phyloP scores from a whole-genome alignment of 257 asterid species.

The Ehretia macrophylla region DNA sequence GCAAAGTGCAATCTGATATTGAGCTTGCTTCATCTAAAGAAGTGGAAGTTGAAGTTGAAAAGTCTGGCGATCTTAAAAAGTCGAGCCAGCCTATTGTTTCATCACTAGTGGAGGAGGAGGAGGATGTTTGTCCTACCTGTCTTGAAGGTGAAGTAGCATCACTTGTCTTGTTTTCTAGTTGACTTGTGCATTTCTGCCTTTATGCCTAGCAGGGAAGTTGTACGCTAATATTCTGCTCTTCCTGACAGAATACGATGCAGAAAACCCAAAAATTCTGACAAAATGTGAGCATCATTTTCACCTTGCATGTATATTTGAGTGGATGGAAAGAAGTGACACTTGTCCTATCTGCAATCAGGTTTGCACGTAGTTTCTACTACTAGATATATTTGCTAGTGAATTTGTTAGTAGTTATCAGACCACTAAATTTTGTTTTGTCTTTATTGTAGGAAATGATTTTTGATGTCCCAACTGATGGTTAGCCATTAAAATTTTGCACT shows the following conservation, averaged over 20 bases:
- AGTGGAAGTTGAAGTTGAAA: conserved; percentile 41
- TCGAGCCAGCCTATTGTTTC: conserved; percentile 31
- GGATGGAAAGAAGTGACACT: conserved; percentile 94
- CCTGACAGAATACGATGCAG: conserved; percentile 67
- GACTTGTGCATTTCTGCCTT: background rate
- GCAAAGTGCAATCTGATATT: conserved; percentile 23
- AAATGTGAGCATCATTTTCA: conserved; percentile 92
- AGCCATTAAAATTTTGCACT: conserved; percentile 6
- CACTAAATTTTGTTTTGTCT: conserved; percentile 7
- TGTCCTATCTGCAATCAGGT: conserved; percentile 94
- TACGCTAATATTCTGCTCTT: background rate
- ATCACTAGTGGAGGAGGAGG: conserved; percentile 57
- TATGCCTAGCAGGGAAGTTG: background rate
- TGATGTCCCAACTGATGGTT: conserved; percentile 45
- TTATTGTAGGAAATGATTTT: conserved; percentile 67
- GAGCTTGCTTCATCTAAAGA: conserved; percentile 39
- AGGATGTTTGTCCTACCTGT: conserved; percentile 70
- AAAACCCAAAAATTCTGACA: conserved; percentile 78
- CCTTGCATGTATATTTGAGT: conserved; percentile 85
- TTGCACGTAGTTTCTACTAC: conserved; percentile 1
- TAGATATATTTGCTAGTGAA: background rate
- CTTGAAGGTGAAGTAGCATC: conserved; percentile 59
- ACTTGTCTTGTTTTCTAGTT: background rate
- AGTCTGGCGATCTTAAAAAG: conserved; percentile 59
- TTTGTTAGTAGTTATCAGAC: background rate